Evolutionary conservation across 208 protist genomes (phyloP), one percentile per base, ranked within the genome.

Genomic region (Leishmania guyanensis): DNA sequence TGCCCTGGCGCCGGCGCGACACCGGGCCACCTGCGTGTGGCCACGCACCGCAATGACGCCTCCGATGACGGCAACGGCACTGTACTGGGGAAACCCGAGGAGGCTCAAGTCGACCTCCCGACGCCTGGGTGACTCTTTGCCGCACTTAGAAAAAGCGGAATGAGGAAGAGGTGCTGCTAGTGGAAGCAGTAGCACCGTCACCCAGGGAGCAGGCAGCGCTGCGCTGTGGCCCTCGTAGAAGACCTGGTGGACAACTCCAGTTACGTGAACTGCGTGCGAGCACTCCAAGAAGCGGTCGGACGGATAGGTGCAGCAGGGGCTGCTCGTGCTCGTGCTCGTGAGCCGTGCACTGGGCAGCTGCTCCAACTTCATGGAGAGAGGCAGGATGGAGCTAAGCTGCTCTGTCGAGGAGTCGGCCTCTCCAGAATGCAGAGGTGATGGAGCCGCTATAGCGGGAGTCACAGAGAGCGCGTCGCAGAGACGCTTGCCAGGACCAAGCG

Each of bases 161-260:
- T 5, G 62, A 33, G 43, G 53, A 29, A 29, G 17, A 56, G 77
- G 33, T 3, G 33, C 33, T n/a, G 75, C 17, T 17, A 14, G 0
- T 43, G 65, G 74, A 26, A 88, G 70, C 26, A 85, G 64, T 53
- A 78, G 65, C 77, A 94, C 46, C 5, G 64, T 77, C 33, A 89
- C 77, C 81, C 84, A 87, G 20, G 88, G 89, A 6, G 85, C 77
- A 17, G 89, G 86, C 26, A 26, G 33, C 5, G 12, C 20, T 26
- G 75, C 74, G 20, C 69, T 46, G 58, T 87, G 84, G 29, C 74
- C 50, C 6, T 85, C 70, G 72, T 83, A 94, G 77, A 69, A 93
- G 10, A 93, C 78, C 39, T 81, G 82, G n/a, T 83, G 71, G 14
- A 93, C 88, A 3, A 89, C 84, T 6, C 79, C 89, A 1, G 86